Percentiles rank a stretch among this genome's conserved stretches.
Conservation (phyloP, 2,329 filamentous ascomycete species). For the Onygena corvina region DNA sequence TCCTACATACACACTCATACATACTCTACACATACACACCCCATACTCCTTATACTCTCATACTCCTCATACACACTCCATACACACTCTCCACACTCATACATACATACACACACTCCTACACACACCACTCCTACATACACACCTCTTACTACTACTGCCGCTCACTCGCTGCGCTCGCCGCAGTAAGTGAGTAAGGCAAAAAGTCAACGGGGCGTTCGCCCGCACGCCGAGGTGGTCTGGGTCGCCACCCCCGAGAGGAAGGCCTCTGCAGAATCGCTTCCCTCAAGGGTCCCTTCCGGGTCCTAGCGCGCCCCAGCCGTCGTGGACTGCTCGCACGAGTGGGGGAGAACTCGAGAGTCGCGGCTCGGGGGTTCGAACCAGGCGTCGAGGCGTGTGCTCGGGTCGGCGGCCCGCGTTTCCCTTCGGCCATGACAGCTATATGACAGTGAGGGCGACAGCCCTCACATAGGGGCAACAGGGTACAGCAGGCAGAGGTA, state of each 20-base stretch:
- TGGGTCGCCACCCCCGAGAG: conserved; percentile 44
- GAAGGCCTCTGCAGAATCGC: conserved; percentile 47
- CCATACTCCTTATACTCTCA: no score
- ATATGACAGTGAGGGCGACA: neutral
- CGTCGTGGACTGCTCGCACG: conserved; percentile 44
- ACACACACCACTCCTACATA: no score
- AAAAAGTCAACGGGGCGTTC: neutral
- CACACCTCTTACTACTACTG: no score
- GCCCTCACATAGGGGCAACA: no score
- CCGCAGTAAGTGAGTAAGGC: neutral
- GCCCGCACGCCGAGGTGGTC: conserved; percentile 35
- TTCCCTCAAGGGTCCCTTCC: conserved; percentile 45
- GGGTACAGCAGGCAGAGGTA: no score
- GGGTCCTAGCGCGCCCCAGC: conserved; percentile 44
- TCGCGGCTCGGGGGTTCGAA: conserved; percentile 44
- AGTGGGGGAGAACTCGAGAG: conserved; percentile 31
- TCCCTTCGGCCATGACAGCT: conserved; percentile 15
- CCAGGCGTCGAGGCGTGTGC: conserved; percentile 34
- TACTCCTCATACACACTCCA: no score
- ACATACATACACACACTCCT: no score
- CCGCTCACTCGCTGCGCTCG: no score
- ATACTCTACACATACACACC: no score
- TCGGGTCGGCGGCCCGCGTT: conserved; percentile 3
- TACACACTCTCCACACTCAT: no score
- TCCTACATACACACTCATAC: no score